phyloP scores from a whole-genome alignment of 345 rosid species.

The Eucalyptus cloeziana region DNA sequence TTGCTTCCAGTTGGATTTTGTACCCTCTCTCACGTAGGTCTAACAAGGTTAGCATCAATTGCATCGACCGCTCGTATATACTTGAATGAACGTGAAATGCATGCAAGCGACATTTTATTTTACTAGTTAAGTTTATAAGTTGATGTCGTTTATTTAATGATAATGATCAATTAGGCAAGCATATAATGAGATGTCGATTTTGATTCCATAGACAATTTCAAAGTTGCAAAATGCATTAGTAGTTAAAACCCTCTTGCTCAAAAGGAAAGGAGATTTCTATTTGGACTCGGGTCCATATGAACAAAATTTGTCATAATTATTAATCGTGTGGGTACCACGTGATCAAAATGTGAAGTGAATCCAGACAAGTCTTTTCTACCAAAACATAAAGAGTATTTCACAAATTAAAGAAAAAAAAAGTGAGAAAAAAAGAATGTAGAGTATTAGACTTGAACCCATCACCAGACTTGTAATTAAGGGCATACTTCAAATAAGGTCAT shows the following conservation, averaged over 20 bases:
- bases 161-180: background rate
- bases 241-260: background rate
- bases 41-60: background rate
- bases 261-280: background rate
- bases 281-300: background rate
- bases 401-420: background rate
- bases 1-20: background rate
- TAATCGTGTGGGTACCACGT: background rate
- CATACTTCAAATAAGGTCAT: background rate
- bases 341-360: background rate
- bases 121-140: background rate
- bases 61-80: background rate
- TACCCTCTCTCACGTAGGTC: background rate
- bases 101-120: background rate
- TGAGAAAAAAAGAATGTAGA: background rate
- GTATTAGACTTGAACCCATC: background rate
- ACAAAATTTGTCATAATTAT: fast-evolving
- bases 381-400: background rate
- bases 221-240: background rate
- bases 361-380: background rate
- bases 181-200: background rate
- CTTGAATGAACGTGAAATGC: background rate
- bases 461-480: background rate
- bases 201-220: background rate
- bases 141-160: background rate